Conservation (phyloP, 139 green algal genomes). For the Nannochloris sp. region DNA sequence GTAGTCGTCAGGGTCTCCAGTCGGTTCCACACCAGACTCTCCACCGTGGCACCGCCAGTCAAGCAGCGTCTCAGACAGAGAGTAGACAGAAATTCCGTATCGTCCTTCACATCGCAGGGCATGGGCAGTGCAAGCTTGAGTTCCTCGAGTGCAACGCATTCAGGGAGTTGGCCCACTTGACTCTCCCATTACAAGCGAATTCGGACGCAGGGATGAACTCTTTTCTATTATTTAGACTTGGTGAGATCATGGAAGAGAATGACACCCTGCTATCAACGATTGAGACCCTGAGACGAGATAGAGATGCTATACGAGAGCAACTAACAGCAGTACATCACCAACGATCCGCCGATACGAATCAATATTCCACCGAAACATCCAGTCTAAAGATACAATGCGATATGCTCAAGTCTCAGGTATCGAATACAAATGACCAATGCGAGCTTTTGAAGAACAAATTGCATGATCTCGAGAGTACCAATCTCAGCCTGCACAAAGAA, state of each 20-base stretch:
- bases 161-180: slow-evolving; percentile 86
- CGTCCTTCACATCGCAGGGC: slow-evolving; percentile 42
- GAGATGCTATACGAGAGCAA: not conserved
- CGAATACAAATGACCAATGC: not conserved
- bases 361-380: not conserved
- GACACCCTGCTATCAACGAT: slow-evolving; percentile 13
- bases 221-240: slow-evolving; percentile 13
- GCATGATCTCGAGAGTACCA: too few relatives aligned
- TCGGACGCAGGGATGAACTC: slow-evolving; percentile 74
- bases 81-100: not conserved
- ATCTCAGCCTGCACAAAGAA: too few relatives aligned
- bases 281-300: not conserved
- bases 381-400: not conserved
- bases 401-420: not conserved
- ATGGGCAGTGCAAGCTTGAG: slow-evolving; percentile 47
- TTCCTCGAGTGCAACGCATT: slow-evolving; percentile 93
- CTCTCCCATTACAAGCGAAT: slow-evolving; percentile 66
- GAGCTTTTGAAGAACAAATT: not conserved
- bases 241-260: slow-evolving; percentile 31
- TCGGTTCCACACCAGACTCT: too few relatives aligned
- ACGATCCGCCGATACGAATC: not conserved
- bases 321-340: not conserved
- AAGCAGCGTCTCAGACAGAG: too few relatives aligned
- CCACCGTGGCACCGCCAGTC: too few relatives aligned
- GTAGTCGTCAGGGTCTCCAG: too few relatives aligned